Conservation (phyloP, 1,284 basidiomycete species). For the Caloboletus firmus region DNA sequence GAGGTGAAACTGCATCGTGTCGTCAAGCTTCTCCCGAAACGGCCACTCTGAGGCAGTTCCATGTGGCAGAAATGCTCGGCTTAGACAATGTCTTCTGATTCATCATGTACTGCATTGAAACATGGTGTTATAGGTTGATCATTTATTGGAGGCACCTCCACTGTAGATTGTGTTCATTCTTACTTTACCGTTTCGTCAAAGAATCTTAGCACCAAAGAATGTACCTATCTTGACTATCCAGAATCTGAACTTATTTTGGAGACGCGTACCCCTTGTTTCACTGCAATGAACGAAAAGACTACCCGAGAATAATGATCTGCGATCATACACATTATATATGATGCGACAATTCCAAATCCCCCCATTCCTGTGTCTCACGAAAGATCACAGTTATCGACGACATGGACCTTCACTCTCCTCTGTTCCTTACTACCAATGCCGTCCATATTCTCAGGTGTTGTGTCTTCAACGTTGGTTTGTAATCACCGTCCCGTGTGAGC, state of each 20-base stretch:
- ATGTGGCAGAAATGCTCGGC: neutral
- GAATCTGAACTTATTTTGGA: constrained; percentile 2
- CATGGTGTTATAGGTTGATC: constrained; percentile 1
- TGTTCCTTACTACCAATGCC: constrained; percentile 81
- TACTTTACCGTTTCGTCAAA: constrained; percentile 7
- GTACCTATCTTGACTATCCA: constrained; percentile 3
- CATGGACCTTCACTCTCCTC: constrained; percentile 71
- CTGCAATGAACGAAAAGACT: no score
- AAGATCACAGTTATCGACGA: constrained; percentile 66
- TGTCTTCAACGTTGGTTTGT: constrained; percentile 79
- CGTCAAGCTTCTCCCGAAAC: constrained; percentile 44
- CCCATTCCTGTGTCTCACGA: constrained; percentile 19
- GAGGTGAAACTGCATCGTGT: constrained; percentile 47
- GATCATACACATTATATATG: neutral
- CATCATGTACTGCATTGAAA: constrained; percentile 14
- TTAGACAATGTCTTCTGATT: neutral
- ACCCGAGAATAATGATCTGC: neutral
- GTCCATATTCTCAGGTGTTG: constrained; percentile 80
- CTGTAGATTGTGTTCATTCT: constrained; percentile 9
- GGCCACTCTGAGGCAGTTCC: constrained; percentile 17
- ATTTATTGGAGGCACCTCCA: neutral
- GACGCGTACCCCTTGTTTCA: no score
- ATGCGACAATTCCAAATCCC: neutral
- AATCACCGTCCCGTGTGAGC: constrained; percentile 17
- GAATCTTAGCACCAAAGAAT: constrained; percentile 2